Percentiles rank a stretch among this genome's conserved stretches.
Conservation (phyloP, 1,284 basidiomycete species). For the Sporisorium exsertum region DNA sequence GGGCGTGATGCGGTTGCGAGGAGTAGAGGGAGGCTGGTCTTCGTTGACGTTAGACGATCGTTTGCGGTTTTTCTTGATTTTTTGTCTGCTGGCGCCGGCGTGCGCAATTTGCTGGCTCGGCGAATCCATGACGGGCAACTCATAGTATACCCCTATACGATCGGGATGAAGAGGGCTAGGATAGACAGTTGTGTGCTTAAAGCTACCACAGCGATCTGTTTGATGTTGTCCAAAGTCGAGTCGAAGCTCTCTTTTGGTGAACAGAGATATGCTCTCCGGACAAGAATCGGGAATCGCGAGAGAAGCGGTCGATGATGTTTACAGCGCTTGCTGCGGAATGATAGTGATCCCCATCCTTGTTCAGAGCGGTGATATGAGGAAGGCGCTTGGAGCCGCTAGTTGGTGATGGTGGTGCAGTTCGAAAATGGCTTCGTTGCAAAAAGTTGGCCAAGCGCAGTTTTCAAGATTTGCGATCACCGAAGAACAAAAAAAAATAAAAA, state of each 20-base stretch:
- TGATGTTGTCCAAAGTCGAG: neutral
- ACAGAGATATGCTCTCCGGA: neutral
- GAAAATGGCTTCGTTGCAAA: neutral
- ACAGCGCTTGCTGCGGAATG: neutral
- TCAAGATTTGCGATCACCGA: too few relatives aligned
- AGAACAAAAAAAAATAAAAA: neutral
- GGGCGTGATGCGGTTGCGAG: slow-evolving; percentile 17
- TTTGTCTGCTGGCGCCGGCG: neutral
- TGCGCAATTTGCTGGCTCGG: slow-evolving; percentile 2
- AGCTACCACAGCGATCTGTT: neutral
- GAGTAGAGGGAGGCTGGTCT: slow-evolving; percentile 16
- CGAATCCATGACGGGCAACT: neutral
- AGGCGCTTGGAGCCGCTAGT: neutral
- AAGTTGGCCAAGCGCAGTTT: neutral
- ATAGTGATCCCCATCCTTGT: neutral
- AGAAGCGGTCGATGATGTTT: neutral
- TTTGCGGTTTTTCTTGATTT: neutral
- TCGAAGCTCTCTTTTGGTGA: too few relatives aligned
- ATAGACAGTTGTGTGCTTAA: neutral
- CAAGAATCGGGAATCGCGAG: neutral
- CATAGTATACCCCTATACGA: too few relatives aligned
- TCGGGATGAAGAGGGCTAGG: neutral
- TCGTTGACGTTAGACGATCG: slow-evolving; percentile 10
- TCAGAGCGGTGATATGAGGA: neutral
- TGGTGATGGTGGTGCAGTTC: neutral